These are phyloP conservation scores for Diplogelasinospora grovesii DNA, from an alignment of 495 filamentous ascomycete genomes.

Conservation along the genomic window DNA sequence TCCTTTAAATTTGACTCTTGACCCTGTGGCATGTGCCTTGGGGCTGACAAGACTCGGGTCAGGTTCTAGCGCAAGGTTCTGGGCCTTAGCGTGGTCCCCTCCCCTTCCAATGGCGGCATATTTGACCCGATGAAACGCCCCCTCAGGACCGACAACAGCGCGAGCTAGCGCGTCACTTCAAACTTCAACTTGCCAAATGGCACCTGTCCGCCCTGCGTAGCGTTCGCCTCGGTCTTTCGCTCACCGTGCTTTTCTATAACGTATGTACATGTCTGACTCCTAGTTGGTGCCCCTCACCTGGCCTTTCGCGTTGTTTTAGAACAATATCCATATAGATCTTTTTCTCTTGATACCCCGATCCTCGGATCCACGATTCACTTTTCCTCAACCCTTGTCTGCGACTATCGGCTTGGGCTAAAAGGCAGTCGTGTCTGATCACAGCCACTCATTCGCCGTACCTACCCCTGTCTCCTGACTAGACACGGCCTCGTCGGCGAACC, in stretches of 20 bases:
- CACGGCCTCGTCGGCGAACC: no score
- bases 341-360: constrained; percentile 4
- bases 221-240: not conserved
- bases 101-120: constrained; percentile 9
- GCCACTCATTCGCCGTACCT: not conserved
- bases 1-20: constrained; percentile 11
- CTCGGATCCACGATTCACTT: not conserved
- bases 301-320: constrained; percentile 4
- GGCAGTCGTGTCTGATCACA: constrained; percentile 1
- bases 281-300: not conserved
- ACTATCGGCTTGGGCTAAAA: no score
- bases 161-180: constrained; percentile 17
- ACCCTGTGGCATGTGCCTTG: constrained; percentile 5
- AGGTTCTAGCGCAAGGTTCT: not conserved
- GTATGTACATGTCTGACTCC: not conserved
- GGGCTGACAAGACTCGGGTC: not conserved
- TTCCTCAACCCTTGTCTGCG: not conserved
- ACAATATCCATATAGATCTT: not conserved
- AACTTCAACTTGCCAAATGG: constrained; percentile 15
- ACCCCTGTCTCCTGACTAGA: not conserved
- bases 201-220: constrained; percentile 1
- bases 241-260: not conserved
- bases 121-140: constrained; percentile 11
- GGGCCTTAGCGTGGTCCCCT: not conserved
- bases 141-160: constrained; percentile 10